phyloP scores from a whole-genome alignment of 164 flowering plant species.

The Tetracentron sinense region DNA sequence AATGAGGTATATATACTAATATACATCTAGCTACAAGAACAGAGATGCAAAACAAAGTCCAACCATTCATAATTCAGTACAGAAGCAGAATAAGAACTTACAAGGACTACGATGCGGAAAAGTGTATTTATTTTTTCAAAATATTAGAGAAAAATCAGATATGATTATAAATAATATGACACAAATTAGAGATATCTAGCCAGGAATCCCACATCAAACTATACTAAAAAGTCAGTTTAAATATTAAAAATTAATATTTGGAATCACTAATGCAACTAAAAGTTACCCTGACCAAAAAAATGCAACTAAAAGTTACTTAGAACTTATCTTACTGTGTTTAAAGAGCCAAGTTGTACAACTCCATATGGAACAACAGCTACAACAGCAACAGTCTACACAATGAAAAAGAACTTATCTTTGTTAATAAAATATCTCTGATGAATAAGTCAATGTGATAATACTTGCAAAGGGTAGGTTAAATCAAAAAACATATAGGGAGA shows the following conservation, averaged over 20 bases:
- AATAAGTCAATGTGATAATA: neutral
- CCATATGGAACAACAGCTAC: conserved; percentile 73
- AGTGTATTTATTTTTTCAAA: no score
- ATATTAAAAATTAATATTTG: neutral
- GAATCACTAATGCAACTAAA: neutral
- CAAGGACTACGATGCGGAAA: no score
- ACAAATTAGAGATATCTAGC: neutral
- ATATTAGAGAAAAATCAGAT: no score
- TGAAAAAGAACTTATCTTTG: neutral
- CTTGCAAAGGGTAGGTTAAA: neutral
- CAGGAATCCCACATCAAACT: neutral
- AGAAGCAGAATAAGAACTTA: no score
- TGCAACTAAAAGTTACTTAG: neutral
- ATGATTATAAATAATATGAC: no score
- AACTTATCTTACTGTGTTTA: conserved; percentile 45
- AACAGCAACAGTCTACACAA: conserved; percentile 59
- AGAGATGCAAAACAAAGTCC: no score
- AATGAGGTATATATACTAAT: no score
- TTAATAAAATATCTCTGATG: neutral
- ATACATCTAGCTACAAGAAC: no score
- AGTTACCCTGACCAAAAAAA: no score
- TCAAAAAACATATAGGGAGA: neutral
- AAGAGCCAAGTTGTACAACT: conserved; percentile 79
- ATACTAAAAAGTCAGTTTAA: neutral
- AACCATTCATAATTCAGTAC: no score